Evolutionary conservation across 2,329 filamentous ascomycete species (phyloP), one percentile per base, ranked within the genome.

Genomic region (Clonostachys solani): DNA sequence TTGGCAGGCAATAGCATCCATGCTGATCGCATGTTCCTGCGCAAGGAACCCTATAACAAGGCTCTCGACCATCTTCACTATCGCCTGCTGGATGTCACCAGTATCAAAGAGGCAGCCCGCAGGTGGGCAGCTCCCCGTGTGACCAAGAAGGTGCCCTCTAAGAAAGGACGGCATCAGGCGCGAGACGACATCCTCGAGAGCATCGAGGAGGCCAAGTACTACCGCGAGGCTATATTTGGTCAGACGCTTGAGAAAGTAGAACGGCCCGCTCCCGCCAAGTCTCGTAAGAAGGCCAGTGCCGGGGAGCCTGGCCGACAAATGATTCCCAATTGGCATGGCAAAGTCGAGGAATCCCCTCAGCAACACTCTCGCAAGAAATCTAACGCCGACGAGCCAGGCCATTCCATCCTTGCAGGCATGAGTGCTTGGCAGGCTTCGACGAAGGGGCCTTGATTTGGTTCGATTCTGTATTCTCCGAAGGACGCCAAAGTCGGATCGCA

Each of bases 1-100:
- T 74, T 99, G 38, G 92, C 94, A 1, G 94, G 94, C 3, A 99
- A 96, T 68, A 94, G 86, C 48, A 89, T 99, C 23, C 92, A 99
- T 62, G 89, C 87, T 5, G 94, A 99, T 66, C 83, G 83, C 57
- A 81, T 82, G 3, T 99, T 99, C 62, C 73, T 99, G 50, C 75
- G 81, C 6, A 80, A 81, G 52, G 76, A 75, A 48, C 91, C 92
- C 0, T 99, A 92, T 66, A 79, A 75, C 37, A 72, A 75, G 49
- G 83, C 96, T 3, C 69, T 89, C 43, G 80, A 87, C 48, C 82
- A 94, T 66, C 72, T 99, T 54, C 88, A 95, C 67, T 91, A 99
- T 68, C 82, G 94, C 15, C 87, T 99, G 52, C 71, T 97, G 43
- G 94, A 99, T 63, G 90, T 97, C 47, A 96, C 91, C 66, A 80